Percentiles rank a stretch among this genome's conserved stretches.
These are phyloP conservation scores for Phalaenopsis aphrodite DNA, from an alignment of 106 monocot species.

Conservation along the genomic window DNA sequence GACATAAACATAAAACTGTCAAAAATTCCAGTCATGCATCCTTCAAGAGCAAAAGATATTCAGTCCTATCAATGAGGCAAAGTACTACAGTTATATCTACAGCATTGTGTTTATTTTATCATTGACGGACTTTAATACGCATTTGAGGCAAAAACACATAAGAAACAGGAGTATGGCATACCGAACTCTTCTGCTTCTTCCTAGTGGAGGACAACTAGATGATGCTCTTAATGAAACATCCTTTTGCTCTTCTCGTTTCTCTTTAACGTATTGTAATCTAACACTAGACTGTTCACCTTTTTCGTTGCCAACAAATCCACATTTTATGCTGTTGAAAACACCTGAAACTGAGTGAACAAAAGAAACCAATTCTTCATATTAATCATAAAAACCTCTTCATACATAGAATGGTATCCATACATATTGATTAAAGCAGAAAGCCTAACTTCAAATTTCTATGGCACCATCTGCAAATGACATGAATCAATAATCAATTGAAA, in stretches of 20 bases:
- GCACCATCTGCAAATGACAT: background rate
- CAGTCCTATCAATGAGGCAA: background rate
- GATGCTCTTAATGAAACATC: background rate
- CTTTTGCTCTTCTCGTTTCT: background rate
- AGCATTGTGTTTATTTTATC: background rate
- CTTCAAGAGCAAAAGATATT: background rate
- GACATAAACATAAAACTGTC: background rate
- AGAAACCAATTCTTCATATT: background rate
- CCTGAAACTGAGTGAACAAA: slow-evolving; percentile 3
- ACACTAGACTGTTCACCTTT: background rate
- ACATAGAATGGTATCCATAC: background rate
- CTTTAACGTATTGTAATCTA: background rate
- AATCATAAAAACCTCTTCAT: background rate
- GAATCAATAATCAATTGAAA: background rate
- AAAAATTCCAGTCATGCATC: background rate
- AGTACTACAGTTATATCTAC: background rate
- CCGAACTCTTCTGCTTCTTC: background rate
- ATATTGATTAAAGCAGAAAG: background rate
- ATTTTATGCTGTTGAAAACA: background rate
- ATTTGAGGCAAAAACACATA: background rate
- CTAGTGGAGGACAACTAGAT: slow-evolving; percentile 3
- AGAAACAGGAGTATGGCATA: background rate
- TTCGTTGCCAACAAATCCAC: background rate
- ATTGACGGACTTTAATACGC: background rate
- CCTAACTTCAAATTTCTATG: background rate